These are phyloP conservation scores for Globisporangium orthogonon DNA, from an alignment of 352 stramenopile species.

Conservation along the genomic window DNA sequence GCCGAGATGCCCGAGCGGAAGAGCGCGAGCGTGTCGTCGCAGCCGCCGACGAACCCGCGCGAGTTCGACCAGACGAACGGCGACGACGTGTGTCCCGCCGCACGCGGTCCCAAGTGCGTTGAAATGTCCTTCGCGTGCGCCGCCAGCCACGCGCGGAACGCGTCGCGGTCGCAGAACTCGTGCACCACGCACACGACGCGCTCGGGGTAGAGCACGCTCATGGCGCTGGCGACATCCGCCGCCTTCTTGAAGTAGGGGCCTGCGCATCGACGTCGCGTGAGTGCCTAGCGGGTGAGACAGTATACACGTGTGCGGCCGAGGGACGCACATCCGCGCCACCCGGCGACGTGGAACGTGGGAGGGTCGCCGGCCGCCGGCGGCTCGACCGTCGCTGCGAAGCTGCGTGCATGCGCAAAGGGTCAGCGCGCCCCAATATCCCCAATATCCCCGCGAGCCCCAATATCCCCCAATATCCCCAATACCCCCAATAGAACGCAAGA, in stretches of 20 bases:
- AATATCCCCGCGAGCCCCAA: too few species aligned
- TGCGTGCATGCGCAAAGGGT: constrained; percentile 7
- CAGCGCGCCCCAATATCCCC: too few species aligned
- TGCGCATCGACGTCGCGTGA: constrained; percentile 1
- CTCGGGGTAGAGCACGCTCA: constrained; percentile 62
- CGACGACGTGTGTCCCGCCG: constrained; percentile 52
- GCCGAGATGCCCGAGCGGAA: constrained; percentile 43
- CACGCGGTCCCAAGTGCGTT: constrained; percentile 31
- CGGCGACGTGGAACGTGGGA: constrained; percentile 59
- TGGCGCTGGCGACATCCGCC: constrained; percentile 47
- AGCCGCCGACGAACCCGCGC: constrained; percentile 55
- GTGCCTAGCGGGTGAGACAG: neutral
- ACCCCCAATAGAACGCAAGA: neutral
- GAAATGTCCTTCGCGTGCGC: constrained; percentile 30
- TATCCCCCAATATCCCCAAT: too few species aligned
- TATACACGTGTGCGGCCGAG: neutral
- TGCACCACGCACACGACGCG: constrained; percentile 31
- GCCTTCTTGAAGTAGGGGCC: constrained; percentile 52
- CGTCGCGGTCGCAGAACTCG: constrained; percentile 51
- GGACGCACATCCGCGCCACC: constrained; percentile 56
- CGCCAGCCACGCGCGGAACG: constrained; percentile 50
- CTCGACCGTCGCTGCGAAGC: constrained; percentile 34
- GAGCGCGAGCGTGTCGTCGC: constrained; percentile 53
- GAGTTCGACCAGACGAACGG: constrained; percentile 71
- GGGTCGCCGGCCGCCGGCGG: constrained; percentile 12